These are phyloP conservation scores for Plectosphaerella plurivora DNA, from an alignment of 2,329 filamentous ascomycete species.

Conservation along the genomic window DNA sequence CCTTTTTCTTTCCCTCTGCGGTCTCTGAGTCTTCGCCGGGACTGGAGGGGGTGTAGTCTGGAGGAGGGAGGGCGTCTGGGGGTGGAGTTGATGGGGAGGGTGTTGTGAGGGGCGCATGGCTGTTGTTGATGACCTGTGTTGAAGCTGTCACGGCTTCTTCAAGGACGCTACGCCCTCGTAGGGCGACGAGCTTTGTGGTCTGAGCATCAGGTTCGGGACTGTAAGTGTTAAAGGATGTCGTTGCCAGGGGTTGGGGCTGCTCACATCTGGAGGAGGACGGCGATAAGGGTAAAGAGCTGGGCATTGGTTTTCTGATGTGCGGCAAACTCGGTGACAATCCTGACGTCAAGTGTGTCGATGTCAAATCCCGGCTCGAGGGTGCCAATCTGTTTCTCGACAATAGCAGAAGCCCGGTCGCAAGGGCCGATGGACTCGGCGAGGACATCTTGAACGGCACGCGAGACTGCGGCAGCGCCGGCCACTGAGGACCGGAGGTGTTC, in stretches of 20 bases:
- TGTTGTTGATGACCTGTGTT: conserved; percentile 4
- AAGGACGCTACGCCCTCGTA: conserved; percentile 5
- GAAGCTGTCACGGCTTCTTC: conserved; percentile 8
- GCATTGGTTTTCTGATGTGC: conserved; percentile 17
- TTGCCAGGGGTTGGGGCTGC: background rate
- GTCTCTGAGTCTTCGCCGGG: too few relatives aligned
- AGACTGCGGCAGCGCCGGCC: conserved; percentile 16
- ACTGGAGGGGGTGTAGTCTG: background rate
- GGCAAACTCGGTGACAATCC: conserved; percentile 18
- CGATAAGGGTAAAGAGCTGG: conserved; percentile 14
- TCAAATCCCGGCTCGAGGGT: conserved; percentile 20
- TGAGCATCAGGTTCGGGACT: conserved; percentile 7
- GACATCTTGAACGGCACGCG: conserved; percentile 20
- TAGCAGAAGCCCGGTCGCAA: conserved; percentile 22
- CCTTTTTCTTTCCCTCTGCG: conserved; percentile 9
- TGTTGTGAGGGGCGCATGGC: background rate
- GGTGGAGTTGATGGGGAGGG: background rate
- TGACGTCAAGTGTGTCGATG: conserved; percentile 14
- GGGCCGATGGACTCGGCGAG: conserved; percentile 19
- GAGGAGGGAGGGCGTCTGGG: background rate
- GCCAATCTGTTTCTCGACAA: conserved; percentile 28
- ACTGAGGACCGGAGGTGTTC: conserved; percentile 20
- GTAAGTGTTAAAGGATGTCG: too few relatives aligned
- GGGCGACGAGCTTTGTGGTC: conserved; percentile 3
- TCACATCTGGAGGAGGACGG: conserved; percentile 7